Percentiles rank a stretch among this genome's conserved stretches.
phyloP scores from a whole-genome alignment of 805 yeast genomes.

The Limtongozyma cylindracea region DNA sequence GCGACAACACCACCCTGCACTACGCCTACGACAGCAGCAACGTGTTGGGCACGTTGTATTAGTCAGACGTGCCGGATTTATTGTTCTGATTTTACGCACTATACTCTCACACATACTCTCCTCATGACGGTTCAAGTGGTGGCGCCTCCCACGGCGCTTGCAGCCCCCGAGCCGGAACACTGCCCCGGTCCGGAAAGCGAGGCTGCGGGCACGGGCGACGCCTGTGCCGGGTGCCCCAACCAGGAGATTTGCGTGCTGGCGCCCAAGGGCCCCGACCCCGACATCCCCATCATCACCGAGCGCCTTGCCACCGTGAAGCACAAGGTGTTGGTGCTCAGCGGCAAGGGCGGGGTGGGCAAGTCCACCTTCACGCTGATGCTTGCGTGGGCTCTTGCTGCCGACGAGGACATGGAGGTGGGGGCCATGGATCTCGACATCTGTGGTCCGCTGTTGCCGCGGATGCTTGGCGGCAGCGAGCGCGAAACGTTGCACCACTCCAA shows the following conservation, averaged over 20 bases:
- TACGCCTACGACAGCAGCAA: no score
- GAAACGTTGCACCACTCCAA: constrained; percentile 75
- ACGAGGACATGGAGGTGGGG: constrained; percentile 63
- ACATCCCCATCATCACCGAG: constrained; percentile 47
- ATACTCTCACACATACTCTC: no score
- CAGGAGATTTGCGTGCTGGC: constrained; percentile 71
- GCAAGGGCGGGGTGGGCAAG: constrained; percentile 94
- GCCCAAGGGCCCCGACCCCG: constrained; percentile 92
- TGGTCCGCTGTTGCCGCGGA: constrained; percentile 89
- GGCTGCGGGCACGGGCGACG: constrained; percentile 78
- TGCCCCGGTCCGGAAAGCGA: constrained; percentile 98
- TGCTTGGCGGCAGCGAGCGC: constrained; percentile 80
- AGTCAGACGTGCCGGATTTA: background rate
- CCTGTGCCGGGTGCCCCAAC: constrained; percentile 89
- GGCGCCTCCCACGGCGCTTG: constrained; percentile 6
- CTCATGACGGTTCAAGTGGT: constrained; percentile 2
- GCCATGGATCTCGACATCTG: constrained; percentile 95
- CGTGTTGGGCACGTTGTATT: background rate
- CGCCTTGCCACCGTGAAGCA: constrained; percentile 45
- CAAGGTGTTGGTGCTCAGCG: constrained; percentile 56
- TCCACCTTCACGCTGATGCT: constrained; percentile 89
- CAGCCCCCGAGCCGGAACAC: constrained; percentile 81
- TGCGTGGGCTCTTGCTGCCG: constrained; percentile 87
- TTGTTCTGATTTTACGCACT: background rate
- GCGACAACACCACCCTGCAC: no score